A percentile compares a stretch with the other conserved stretches of the same genome.
These are phyloP conservation scores for Pecoramyces ruminantium DNA, from an alignment of 192 early-diverging fungal genomes.

Conservation along the genomic window DNA sequence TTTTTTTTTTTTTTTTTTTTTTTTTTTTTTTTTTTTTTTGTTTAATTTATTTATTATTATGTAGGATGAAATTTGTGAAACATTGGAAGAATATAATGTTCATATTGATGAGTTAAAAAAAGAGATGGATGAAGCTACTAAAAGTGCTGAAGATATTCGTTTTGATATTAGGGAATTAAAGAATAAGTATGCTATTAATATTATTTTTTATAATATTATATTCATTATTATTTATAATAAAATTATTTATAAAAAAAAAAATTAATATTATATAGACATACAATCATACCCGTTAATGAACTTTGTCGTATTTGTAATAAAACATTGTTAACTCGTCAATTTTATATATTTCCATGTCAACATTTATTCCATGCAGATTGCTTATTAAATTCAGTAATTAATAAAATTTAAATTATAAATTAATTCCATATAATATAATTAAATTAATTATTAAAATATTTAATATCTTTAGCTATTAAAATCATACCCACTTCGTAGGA, in stretches of 20 bases:
- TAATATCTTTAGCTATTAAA: neutral
- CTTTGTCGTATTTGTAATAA: constrained; percentile 60
- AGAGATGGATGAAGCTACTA: constrained; percentile 93
- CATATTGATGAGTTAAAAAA: constrained; percentile 72
- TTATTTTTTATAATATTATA: neutral
- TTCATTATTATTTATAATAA: no score
- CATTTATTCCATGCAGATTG: constrained; percentile 92
- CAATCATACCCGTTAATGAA: constrained; percentile 47
- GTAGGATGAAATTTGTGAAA: constrained; percentile 69
- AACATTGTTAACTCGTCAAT: constrained; percentile 68
- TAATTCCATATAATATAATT: neutral
- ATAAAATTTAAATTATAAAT: no score
- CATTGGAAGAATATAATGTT: constrained; percentile 81
- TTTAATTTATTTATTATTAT: neutral
- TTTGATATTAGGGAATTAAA: constrained; percentile 73
- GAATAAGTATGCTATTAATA: constrained; percentile 36
- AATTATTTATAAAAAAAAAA: no score
- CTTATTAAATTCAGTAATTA: constrained; percentile 47
- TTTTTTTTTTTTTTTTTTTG: neutral
- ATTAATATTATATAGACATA: constrained; percentile 20
- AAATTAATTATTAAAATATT: no score
- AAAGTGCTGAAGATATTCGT: constrained; percentile 80
- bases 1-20: neutral
- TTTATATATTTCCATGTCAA: constrained; percentile 90
- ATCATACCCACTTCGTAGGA: neutral